Percentiles rank a stretch among this genome's conserved stretches.
These are phyloP conservation scores for Cyclotella distinguenda DNA, from an alignment of 108 stramenopile species.

Conservation along the genomic window DNA sequence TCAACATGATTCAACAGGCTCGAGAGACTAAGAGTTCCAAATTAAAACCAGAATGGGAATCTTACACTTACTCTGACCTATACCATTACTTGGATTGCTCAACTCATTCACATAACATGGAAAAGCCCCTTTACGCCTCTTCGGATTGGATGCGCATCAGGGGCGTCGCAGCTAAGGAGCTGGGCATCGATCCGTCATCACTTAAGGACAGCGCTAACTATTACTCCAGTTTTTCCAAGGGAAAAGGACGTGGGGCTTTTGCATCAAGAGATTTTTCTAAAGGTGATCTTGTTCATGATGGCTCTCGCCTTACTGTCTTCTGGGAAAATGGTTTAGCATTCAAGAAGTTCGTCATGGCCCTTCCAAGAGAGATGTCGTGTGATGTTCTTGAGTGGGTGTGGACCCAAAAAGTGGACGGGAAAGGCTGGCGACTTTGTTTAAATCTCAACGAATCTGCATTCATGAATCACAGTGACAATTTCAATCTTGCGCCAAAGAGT, in stretches of 20 bases:
- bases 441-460: constrained; percentile 18
- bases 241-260: constrained; percentile 27
- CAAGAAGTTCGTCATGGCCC: constrained; percentile 13
- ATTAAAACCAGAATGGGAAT: background rate
- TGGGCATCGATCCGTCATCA: background rate
- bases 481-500: constrained; percentile 5
- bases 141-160: constrained; percentile 2
- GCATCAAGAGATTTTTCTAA: constrained; percentile 20
- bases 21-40: no score
- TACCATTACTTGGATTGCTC: constrained; percentile 15
- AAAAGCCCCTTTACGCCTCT: constrained; percentile 9
- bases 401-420: constrained; percentile 7
- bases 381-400: constrained; percentile 36
- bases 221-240: background rate
- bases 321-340: constrained; percentile 6
- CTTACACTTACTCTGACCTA: background rate
- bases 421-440: constrained; percentile 13
- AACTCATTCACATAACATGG: background rate
- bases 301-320: constrained; percentile 6
- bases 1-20: no score
- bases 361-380: constrained; percentile 22
- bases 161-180: background rate
- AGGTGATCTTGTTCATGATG: constrained; percentile 36
- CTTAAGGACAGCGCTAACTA: background rate
- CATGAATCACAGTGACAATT: constrained; percentile 12